Evolutionary conservation across 352 stramenopile species (phyloP).

Genomic region (Pythium aquatile): DNA sequence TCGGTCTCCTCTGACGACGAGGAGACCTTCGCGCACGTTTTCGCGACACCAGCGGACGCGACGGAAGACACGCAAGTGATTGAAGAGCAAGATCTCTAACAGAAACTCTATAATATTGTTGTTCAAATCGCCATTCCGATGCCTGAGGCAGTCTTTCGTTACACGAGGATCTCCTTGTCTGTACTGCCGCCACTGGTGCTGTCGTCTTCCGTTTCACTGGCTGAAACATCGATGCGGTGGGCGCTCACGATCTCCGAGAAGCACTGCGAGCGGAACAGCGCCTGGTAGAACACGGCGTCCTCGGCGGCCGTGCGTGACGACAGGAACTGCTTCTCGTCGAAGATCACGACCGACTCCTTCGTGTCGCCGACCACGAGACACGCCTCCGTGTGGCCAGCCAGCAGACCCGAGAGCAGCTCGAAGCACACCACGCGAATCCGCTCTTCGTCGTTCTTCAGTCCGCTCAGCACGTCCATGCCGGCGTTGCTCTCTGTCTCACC

Average conservation of each 20-base stretch:
- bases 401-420: conserved; percentile 60
- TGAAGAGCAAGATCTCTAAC: conserved; percentile 15
- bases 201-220: conserved; percentile 29
- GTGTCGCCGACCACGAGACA: conserved; percentile 82
- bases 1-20: not conserved
- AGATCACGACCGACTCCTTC: conserved; percentile 86
- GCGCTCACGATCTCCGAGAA: conserved; percentile 84
- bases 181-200: not conserved
- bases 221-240: conserved; percentile 63
- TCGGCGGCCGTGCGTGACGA: conserved; percentile 44
- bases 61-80: conserved; percentile 18
- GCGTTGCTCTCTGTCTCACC: not conserved
- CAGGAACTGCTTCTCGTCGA: conserved; percentile 84
- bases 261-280: conserved; percentile 72
- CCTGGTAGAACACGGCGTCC: conserved; percentile 63
- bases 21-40: not conserved
- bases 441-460: conserved; percentile 22
- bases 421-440: conserved; percentile 63
- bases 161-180: conserved; percentile 9
- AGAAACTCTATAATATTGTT: conserved; percentile 10
- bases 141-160: not conserved
- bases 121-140: not conserved
- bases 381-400: conserved; percentile 67
- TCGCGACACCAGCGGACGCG: not conserved
- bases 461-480: not conserved